Base-by-base conservation (phyloP, 176 grass and related monocot genomes). In the Eremochloa ophiuroides region DNA sequence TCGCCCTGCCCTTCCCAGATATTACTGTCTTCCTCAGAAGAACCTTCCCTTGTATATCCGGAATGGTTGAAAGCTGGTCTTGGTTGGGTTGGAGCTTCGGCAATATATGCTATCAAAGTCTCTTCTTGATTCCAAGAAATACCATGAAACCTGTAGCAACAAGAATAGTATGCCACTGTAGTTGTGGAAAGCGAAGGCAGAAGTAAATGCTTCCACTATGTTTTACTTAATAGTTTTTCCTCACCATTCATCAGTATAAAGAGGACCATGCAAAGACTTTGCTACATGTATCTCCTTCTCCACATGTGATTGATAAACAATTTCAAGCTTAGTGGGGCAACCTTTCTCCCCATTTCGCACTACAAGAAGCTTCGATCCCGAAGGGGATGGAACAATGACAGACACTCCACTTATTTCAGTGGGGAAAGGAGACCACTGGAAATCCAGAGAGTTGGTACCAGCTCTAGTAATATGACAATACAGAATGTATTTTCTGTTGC, bases 71-170 rank as follows among this genome's bases (percentile, higher is more conserved):
- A 94, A 61, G 30, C 31, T 51, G 86, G 89, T 28, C 48, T 87
- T 55, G 73, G 35, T 75, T 35, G 73, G 75, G 74, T 55, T 29
- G 89, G 65, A 47, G 91, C 84, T 85, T 91, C 89, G 14, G 92
- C 86, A 27, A 94, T 40, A 40, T 89, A 91, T 1, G 92, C 84
- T 79, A 94, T 89, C 28, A 89, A 76, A 42, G 77, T 84, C 10
- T 94, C 92, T 51, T 94, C 86, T 62, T 85, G 86, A 79, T 91
- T 94, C 89, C 89, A 94, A n/a, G 89, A 91, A 62, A 94, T 87
- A 27, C 89, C 92, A 13, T 87, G 86, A 91, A 94, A 94, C 92
- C 92, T 94, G 35, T n/a, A 69, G 25, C 42, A 11, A 53, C 33
- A 81, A 76, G 37, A 55, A 58, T n/a, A 72, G 9, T 44, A 35